Base-by-base conservation (phyloP, 1,284 basidiomycete genomes). In the Rhodofomes roseus region DNA sequence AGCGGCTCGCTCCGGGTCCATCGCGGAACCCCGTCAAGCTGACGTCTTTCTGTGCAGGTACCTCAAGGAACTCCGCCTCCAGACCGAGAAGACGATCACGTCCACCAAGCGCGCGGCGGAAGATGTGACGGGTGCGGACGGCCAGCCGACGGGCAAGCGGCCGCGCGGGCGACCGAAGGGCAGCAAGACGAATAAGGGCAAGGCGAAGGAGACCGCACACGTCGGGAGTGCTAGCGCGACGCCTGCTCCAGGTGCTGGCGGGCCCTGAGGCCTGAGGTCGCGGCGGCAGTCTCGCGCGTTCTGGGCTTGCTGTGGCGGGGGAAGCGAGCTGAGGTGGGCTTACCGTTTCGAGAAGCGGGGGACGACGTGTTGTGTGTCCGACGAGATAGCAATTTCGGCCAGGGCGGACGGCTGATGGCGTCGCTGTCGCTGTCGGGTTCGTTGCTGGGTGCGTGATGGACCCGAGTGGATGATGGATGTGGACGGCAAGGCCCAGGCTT, bases 91-190 rank as follows among this genome's bases (percentile, higher is more conserved):
- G 16, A 59, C 63, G 40, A 63, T 43, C 55, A 36, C 63, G 27
- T 36, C 66, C 18, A 46, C 46, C 29, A 75, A 73, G 59, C 72
- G 73, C 39, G 46, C 64, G 9, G 69, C 70, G 4, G 71, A 75
- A 12, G 74, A 75, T 22, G 31, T n/a, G 18, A 57, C 59, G 14
- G 53, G 64, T 11, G 53, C 62, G 4, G 72, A 73, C 25, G 69
- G 69, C 12, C 72, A 72, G 56, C 71, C 73, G 11, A 66, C 67
- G 14, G 63, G 63, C 11, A 79, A 79, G 66, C 74, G 77, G 29
- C 76, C 77, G 27, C 72, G 79, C 14, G 79, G 79, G 6, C 70
- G 79, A 37, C 79, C 78, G 50, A 77, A 77, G 65, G 78, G 78
- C 34, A 79, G 77, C 67, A 79, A 77, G 68, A 80, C 78, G 61